Conservation (phyloP, 2,329 filamentous ascomycete species). For the Lasiodiplodia sp. region DNA sequence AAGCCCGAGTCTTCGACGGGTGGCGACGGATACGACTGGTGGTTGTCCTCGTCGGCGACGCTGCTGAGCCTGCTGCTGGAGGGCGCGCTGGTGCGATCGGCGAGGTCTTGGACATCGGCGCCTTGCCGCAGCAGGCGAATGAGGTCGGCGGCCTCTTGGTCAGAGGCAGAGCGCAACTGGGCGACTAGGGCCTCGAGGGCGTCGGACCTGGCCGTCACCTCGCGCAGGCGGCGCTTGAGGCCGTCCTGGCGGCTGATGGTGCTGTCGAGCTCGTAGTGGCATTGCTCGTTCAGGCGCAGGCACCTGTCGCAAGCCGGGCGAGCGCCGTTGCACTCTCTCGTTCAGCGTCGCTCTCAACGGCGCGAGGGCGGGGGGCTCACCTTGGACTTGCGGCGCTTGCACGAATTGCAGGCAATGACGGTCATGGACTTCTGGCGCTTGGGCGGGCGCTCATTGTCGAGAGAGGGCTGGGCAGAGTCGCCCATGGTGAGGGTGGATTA, state of each 20-base stretch:
- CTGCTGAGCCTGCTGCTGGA: constrained; percentile 17
- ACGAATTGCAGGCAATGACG: constrained; percentile 27
- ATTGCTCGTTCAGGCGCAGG: constrained; percentile 24
- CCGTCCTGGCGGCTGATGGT: constrained; percentile 28
- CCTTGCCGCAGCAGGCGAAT: constrained; percentile 16
- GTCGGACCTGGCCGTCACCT: constrained; percentile 23
- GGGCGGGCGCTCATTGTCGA: constrained; percentile 11
- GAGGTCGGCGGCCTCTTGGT: constrained; percentile 17
- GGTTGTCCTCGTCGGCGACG: constrained; percentile 8
- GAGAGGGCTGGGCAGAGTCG: not conserved
- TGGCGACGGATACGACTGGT: constrained; percentile 16
- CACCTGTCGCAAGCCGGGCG: constrained; percentile 25
- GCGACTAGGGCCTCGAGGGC: constrained; percentile 23
- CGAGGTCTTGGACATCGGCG: constrained; percentile 1
- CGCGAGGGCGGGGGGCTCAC: not conserved
- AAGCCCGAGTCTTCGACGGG: constrained; percentile 13
- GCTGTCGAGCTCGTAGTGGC: constrained; percentile 26
- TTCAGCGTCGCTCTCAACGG: constrained; percentile 3
- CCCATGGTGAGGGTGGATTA: constrained; percentile 9
- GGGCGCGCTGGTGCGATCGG: constrained; percentile 4
- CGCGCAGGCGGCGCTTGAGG: constrained; percentile 26
- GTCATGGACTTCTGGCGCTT: constrained; percentile 29
- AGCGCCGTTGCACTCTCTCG: constrained; percentile 22
- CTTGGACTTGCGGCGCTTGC: constrained; percentile 28
- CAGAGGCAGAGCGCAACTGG: constrained; percentile 18